These are phyloP conservation scores for Exophiala bonariae DNA, from an alignment of 2,329 filamentous ascomycete genomes.

Conservation along the genomic window DNA sequence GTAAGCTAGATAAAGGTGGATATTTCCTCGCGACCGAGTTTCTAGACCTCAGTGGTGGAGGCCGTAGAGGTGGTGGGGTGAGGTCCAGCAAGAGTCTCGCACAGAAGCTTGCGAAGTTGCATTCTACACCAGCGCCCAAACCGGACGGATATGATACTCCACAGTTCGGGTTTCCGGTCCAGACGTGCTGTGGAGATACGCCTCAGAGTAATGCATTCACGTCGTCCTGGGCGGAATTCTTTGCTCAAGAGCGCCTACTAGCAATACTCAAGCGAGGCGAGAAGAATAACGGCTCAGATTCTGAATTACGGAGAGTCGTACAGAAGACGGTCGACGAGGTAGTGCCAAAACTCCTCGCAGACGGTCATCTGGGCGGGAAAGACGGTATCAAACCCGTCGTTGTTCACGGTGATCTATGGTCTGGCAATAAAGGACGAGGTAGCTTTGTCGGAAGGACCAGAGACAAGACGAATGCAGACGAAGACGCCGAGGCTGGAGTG, in stretches of 20 bases:
- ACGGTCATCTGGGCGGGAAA: slow-evolving; percentile 60
- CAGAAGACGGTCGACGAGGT: slow-evolving; percentile 64
- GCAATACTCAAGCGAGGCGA: slow-evolving; percentile 62
- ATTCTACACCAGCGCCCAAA: slow-evolving; percentile 70
- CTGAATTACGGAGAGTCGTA: slow-evolving; percentile 62
- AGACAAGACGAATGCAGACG: slow-evolving; percentile 28
- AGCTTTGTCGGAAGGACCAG: slow-evolving; percentile 52
- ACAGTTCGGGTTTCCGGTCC: slow-evolving; percentile 78
- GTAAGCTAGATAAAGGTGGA: slow-evolving; percentile 50
- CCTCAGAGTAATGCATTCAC: slow-evolving; percentile 75
- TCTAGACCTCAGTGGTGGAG: slow-evolving; percentile 59
- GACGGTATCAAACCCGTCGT: slow-evolving; percentile 71
- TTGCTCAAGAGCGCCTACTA: slow-evolving; percentile 71
- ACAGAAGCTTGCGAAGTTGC: slow-evolving; percentile 73
- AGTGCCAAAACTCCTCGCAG: slow-evolving; percentile 74
- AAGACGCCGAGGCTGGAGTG: slow-evolving; percentile 40
- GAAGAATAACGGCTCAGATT: slow-evolving; percentile 63
- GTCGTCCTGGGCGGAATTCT: slow-evolving; percentile 81
- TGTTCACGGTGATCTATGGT: slow-evolving; percentile 92
- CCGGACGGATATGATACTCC: slow-evolving; percentile 59
- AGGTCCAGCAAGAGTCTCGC: slow-evolving; percentile 61
- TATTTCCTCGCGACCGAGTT: slow-evolving; percentile 74
- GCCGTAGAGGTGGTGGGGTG: slow-evolving; percentile 10
- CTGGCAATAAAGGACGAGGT: slow-evolving; percentile 74
- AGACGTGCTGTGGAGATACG: slow-evolving; percentile 85